These are phyloP conservation scores for Sporisorium scitamineum DNA, from an alignment of 1,284 basidiomycete species.

Conservation along the genomic window DNA sequence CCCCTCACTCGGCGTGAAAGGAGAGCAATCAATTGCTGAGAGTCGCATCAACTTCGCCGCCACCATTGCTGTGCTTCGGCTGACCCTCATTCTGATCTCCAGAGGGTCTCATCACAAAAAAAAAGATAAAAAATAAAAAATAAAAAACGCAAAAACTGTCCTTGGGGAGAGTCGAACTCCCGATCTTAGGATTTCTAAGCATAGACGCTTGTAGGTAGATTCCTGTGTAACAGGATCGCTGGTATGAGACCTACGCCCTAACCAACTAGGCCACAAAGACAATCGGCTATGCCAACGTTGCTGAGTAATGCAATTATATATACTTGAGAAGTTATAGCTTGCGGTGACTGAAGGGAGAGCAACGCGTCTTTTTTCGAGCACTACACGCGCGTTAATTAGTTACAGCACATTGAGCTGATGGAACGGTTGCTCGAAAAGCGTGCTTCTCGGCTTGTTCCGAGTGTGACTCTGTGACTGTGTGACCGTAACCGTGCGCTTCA, in stretches of 20 bases:
- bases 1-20: too few species aligned
- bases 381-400: constrained; percentile 2
- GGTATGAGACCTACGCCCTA: constrained; percentile 55
- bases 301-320: background rate
- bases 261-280: constrained; percentile 54
- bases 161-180: constrained; percentile 54
- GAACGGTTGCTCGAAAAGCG: background rate
- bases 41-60: background rate
- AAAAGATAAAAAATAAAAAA: background rate
- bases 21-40: too few species aligned
- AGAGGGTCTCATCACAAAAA: too few species aligned
- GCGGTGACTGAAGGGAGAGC: too few species aligned
- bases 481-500: background rate
- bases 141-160: constrained; percentile 23
- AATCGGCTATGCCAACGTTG: background rate
- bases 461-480: background rate
- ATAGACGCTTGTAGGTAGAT: constrained; percentile 28
- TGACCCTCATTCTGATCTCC: too few species aligned
- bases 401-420: background rate
- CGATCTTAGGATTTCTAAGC: constrained; percentile 51
- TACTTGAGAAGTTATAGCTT: too few species aligned
- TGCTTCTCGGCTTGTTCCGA: background rate
- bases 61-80: too few species aligned
- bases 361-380: background rate
- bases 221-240: constrained; percentile 40